phyloP scores from a whole-genome alignment of 306 rosid species.

The Prunus persica region Prunus_persica_NCBIv2 NC_034014.1:11242001-11242500 shows the following conservation, averaged over 20 bases:
- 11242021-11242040: slow-evolving; percentile 53
- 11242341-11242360: slow-evolving; percentile 46
- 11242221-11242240: slow-evolving; percentile 43
- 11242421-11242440: slow-evolving; percentile 48
- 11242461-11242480: slow-evolving; percentile 54
- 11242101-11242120: slow-evolving; percentile 51
- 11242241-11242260: slow-evolving; percentile 60
- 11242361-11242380: slow-evolving; percentile 57
- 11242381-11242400: slow-evolving; percentile 51
- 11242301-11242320: slow-evolving; percentile 54
- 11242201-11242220: slow-evolving; percentile 37
- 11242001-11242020: slow-evolving; percentile 59
- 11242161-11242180: slow-evolving; percentile 52
- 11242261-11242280: slow-evolving; percentile 49
- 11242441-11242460: slow-evolving; percentile 52
- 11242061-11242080: slow-evolving; percentile 55
- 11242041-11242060: slow-evolving; percentile 51
- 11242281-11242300: slow-evolving; percentile 47
- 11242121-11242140: slow-evolving; percentile 62
- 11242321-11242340: slow-evolving; percentile 59
- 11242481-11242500: slow-evolving; percentile 50
- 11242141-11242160: slow-evolving; percentile 54
- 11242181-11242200: slow-evolving; percentile 37
- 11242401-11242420: slow-evolving; percentile 66
- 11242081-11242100: slow-evolving; percentile 43